A percentile compares a stretch with the other conserved stretches of the same genome.
Evolutionary conservation across 129 eudicot genomes (phyloP).

Genomic region (Glebionis coronaria): DNA sequence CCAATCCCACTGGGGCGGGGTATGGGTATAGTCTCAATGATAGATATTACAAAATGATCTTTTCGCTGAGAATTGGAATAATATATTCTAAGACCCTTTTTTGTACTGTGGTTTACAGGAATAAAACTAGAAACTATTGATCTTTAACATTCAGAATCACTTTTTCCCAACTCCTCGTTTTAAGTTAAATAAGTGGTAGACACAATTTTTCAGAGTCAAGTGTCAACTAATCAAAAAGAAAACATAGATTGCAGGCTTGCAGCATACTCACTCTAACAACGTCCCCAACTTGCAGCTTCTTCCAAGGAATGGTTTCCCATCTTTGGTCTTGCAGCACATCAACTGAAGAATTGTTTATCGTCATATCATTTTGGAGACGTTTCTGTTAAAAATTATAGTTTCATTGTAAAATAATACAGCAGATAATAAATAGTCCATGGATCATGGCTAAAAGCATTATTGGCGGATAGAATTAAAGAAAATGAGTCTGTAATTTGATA

Average conservation of each 20-base stretch:
- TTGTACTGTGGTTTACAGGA: neutral
- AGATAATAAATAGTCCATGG: neutral
- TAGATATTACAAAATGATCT: no score
- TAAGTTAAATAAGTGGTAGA: neutral
- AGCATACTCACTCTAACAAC: constrained; percentile 64
- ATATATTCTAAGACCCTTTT: no score
- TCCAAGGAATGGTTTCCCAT: constrained; percentile 84
- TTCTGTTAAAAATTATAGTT: constrained; percentile 52
- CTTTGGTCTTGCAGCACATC: constrained; percentile 73
- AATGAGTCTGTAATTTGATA: constrained; percentile 12
- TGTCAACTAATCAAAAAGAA: constrained; percentile 10
- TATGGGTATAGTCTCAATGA: no score
- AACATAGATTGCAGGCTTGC: neutral
- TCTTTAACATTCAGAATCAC: neutral
- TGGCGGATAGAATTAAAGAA: neutral
- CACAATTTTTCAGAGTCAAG: neutral
- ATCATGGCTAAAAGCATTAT: constrained; percentile 14
- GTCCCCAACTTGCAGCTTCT: constrained; percentile 93
- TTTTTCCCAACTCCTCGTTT: neutral
- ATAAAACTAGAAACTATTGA: neutral
- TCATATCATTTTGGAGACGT: constrained; percentile 83
- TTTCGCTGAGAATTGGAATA: neutral
- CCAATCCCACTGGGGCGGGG: no score
- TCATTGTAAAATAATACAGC: constrained; percentile 3
- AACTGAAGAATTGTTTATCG: constrained; percentile 72